phyloP scores from a whole-genome alignment of 331 rosid species.

The Ulmus americana region DNA sequence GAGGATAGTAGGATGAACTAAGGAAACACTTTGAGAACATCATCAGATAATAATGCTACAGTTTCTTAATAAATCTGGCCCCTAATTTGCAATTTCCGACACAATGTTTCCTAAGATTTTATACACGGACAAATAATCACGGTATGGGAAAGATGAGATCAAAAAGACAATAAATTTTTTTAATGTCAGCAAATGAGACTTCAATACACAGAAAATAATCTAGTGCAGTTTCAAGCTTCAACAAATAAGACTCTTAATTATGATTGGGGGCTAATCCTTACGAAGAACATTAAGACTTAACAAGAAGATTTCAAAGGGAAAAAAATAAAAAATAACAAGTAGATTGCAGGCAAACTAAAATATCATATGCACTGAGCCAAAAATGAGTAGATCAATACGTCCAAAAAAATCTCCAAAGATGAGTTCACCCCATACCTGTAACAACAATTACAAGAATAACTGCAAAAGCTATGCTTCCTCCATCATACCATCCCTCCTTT shows the following conservation, averaged over 20 bases:
- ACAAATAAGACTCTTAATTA: too few species aligned
- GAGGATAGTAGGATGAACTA: not conserved
- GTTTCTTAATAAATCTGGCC: not conserved
- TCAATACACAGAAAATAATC: too few species aligned
- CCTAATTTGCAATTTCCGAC: not conserved
- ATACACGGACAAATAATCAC: too few species aligned
- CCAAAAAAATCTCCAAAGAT: not conserved
- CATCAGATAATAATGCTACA: not conserved
- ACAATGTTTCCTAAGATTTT: not conserved
- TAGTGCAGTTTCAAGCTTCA: too few species aligned
- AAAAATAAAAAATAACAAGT: too few species aligned
- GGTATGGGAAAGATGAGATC: too few species aligned
- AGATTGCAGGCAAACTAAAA: too few species aligned
- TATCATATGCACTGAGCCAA: not conserved
- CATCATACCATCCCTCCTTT: conserved; percentile 97
- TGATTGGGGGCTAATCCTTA: too few species aligned
- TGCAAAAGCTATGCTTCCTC: conserved; percentile 99
- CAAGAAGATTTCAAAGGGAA: too few species aligned
- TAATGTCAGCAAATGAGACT: too few species aligned
- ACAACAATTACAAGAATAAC: conserved; percentile 90
- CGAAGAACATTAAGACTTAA: too few species aligned
- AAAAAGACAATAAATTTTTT: too few species aligned
- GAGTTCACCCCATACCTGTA: conserved; percentile 50
- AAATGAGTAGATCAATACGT: not conserved
- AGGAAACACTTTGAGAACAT: not conserved